phyloP scores from a whole-genome alignment of 2,329 filamentous ascomycete species.

The Alternaria novae-zelandiae region DNA sequence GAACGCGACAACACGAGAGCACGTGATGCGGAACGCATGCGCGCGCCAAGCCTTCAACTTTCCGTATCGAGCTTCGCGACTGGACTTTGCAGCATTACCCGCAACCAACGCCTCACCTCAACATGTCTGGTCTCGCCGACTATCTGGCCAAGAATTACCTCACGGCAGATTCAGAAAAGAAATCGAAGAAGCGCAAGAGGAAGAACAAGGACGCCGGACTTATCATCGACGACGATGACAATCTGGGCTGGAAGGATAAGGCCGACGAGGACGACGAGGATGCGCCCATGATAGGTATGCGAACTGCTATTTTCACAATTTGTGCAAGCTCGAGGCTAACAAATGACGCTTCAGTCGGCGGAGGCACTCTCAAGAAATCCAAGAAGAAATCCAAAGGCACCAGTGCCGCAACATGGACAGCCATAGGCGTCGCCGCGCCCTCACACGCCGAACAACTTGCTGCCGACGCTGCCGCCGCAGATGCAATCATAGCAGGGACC shows the following conservation, averaged over 20 bases:
- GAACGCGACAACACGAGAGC: conserved; percentile 38
- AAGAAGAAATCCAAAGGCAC: conserved; percentile 67
- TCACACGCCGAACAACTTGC: conserved; percentile 64
- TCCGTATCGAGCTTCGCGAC: conserved; percentile 5
- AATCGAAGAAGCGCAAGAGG: conserved; percentile 61
- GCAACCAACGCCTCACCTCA: conserved; percentile 13
- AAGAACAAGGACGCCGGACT: conserved; percentile 51
- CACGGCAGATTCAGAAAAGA: conserved; percentile 64
- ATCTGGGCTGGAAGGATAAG: conserved; percentile 58
- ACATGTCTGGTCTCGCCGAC: conserved; percentile 70
- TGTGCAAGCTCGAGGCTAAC: conserved; percentile 14
- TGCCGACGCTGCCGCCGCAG: conserved; percentile 75
- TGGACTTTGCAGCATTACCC: conserved; percentile 3
- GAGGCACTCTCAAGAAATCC: conserved; percentile 47
- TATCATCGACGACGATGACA: conserved; percentile 61
- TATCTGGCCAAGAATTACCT: conserved; percentile 95
- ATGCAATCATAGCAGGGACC: conserved; percentile 77
- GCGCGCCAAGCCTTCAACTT: conserved; percentile 15
- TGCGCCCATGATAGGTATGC: conserved; percentile 50
- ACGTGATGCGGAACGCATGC: conserved; percentile 3
- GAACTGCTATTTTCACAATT: conserved; percentile 25
- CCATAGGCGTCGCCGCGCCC: conserved; percentile 62
- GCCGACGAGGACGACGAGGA: conserved; percentile 63
- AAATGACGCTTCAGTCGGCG: conserved; percentile 38
- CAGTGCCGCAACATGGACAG: conserved; percentile 67